These are phyloP conservation scores for Phytophthora podocarpi DNA, from an alignment of 352 stramenopile genomes.

Conservation along the genomic window DNA sequence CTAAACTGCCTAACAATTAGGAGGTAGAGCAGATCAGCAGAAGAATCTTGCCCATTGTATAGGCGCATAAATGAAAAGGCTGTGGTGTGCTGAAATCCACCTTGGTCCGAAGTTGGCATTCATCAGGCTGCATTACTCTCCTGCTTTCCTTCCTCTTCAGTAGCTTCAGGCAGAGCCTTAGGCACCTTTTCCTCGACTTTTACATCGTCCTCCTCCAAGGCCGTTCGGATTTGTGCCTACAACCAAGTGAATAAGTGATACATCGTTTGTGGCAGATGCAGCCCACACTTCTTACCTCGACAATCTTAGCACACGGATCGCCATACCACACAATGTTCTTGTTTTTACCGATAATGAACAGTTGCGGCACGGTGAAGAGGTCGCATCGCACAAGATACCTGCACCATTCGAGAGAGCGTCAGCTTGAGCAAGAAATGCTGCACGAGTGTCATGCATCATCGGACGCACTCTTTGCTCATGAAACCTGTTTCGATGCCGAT, in stretches of 20 bases:
- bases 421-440: not conserved
- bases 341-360: constrained; percentile 70
- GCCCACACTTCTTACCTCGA: constrained; percentile 36
- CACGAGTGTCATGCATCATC: not conserved
- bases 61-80: not conserved
- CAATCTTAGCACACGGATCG: constrained; percentile 31
- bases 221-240: constrained; percentile 35
- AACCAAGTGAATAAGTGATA: not conserved
- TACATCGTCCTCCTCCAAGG: constrained; percentile 40
- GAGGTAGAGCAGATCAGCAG: too few species aligned
- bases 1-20: constrained; percentile 1
- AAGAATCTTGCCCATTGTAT: too few species aligned
- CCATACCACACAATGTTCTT: constrained; percentile 67
- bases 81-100: not conserved
- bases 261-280: too few species aligned
- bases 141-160: not conserved
- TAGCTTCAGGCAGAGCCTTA: not conserved
- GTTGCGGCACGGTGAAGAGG: constrained; percentile 51
- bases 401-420: constrained; percentile 2
- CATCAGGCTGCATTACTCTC: constrained; percentile 28
- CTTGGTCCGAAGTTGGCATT: too few species aligned
- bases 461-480: constrained; percentile 69
- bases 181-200: not conserved
- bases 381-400: constrained; percentile 76
- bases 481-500: constrained; percentile 74